These are phyloP conservation scores for Puccinia hordei DNA, from an alignment of 1,284 basidiomycete genomes.

Conservation along the genomic window DNA sequence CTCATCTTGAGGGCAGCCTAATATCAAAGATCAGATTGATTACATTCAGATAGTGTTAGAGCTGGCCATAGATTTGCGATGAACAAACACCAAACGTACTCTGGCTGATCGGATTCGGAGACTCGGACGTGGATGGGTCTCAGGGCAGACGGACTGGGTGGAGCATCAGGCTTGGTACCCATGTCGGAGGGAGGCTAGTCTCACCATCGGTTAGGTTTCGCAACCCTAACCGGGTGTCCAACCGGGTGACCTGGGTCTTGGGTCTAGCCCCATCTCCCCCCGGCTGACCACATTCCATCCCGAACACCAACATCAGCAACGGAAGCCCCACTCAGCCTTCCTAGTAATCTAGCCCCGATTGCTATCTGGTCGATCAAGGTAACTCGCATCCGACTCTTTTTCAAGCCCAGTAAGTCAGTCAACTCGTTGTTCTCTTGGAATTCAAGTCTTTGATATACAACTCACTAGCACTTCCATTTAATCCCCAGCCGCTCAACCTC, in stretches of 20 bases:
- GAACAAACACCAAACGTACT: neutral
- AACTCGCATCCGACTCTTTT: neutral
- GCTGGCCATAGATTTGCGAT: neutral
- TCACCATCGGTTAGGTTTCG: constrained; percentile 46
- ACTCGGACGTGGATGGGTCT: neutral
- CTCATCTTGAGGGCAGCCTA: constrained; percentile 52
- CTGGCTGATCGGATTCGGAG: neutral
- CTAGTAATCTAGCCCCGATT: neutral
- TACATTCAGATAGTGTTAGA: neutral
- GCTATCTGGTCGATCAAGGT: constrained; percentile 4
- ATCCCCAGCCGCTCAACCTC: constrained; percentile 3
- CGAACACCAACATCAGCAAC: neutral
- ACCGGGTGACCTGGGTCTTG: neutral
- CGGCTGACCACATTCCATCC: neutral
- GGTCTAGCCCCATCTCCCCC: neutral
- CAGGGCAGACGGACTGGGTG: neutral
- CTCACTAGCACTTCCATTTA: neutral
- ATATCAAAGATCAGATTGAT: neutral
- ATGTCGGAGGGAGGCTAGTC: constrained; percentile 23
- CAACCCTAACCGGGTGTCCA: constrained; percentile 29
- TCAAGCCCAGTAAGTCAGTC: constrained; percentile 7
- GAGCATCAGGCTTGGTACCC: no score
- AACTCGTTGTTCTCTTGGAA: neutral
- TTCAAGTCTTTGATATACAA: no score
- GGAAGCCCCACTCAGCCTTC: constrained; percentile 50